Evolutionary conservation across 2,329 filamentous ascomycete species (phyloP).

Genomic region (Apiospora saccharicola): DNA sequence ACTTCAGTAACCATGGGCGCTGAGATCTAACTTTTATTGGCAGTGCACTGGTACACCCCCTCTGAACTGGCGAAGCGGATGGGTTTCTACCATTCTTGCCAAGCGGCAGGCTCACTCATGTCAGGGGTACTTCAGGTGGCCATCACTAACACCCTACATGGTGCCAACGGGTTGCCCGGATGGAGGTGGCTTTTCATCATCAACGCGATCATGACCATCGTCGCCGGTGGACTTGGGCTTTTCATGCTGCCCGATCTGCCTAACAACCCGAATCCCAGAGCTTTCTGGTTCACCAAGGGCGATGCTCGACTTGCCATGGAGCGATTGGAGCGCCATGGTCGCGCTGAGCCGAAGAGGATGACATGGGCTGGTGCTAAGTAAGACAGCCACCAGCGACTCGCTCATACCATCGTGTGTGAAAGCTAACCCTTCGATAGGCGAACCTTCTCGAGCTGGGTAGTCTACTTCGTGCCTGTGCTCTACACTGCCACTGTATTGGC

Average conservation of each 20-base stretch:
- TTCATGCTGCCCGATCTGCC: slow-evolving; percentile 55
- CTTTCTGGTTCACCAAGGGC: slow-evolving; percentile 53
- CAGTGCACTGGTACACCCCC: slow-evolving; percentile 52
- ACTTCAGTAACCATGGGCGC: background rate
- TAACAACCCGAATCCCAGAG: slow-evolving; percentile 48
- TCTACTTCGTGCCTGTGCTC: slow-evolving; percentile 53
- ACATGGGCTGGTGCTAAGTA: slow-evolving; percentile 51
- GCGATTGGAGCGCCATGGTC: slow-evolving; percentile 51
- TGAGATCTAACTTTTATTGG: slow-evolving; percentile 17
- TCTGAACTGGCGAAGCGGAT: slow-evolving; percentile 58
- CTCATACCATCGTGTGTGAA: background rate
- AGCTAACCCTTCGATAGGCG: slow-evolving; percentile 36
- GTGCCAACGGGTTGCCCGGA: slow-evolving; percentile 54
- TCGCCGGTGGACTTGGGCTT: slow-evolving; percentile 58
- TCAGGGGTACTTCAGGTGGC: slow-evolving; percentile 62
- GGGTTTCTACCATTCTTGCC: slow-evolving; percentile 61
- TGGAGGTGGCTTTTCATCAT: slow-evolving; percentile 65
- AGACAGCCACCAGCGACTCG: background rate
- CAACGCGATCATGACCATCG: slow-evolving; percentile 62
- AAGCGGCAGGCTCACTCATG: slow-evolving; percentile 60
- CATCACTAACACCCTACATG: slow-evolving; percentile 59
- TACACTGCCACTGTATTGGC: slow-evolving; percentile 55
- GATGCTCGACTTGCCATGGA: slow-evolving; percentile 52
- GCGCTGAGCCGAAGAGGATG: slow-evolving; percentile 54
- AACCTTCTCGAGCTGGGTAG: slow-evolving; percentile 52